Evolutionary conservation across 345 rosid species (phyloP), one percentile per base, ranked within the genome.

Genomic region (Arabis hirsuta): DNA sequence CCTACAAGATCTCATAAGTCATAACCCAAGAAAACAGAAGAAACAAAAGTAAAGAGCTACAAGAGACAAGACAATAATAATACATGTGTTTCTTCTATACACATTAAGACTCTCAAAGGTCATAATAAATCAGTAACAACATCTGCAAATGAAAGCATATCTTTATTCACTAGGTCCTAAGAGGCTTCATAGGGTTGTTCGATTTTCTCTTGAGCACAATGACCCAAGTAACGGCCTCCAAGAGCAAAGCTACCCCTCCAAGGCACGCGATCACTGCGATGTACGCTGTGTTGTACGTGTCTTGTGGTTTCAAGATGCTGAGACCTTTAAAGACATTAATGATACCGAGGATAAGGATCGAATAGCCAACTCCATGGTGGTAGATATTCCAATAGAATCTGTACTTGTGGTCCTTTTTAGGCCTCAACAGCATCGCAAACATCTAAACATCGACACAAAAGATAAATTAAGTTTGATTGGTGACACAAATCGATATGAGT

Each of bases 391-490:
- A 92, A 76, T 83, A 88, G 39, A 82, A 43, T 57, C 92, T 62
- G 62, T 54, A 85, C 72, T 92, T 92, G 87, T 90, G 92, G 66
- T 92, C 96, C 83, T 92, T 92, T 68, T 84, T 83, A 0, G 98
- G 98, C 63, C 98, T 81, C 62, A 90, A 66, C 56, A 90, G 70
- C 86, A 92, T 53, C 0, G 96, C 98, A 60, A 92, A 90, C 9
- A 90, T 76, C 97, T 88, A 73, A 20, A 74, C 14, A 55, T 31
- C 53, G 20, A 61, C 64, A 27, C 50, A 71, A 8, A 20, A 38
- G 10, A 11, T 36, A 36, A 36, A 8, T 27, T 22, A 34, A 6
- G 41, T 36, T 9, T 9, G 0, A 36, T 36, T 8, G 41, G 41
- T 36, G 3, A 8, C 11, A 36, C 41, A 36, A 36, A 8, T 9